Evolutionary conservation across 2,329 filamentous ascomycete species (phyloP).

Genomic region (Sarocladium strictum): DNA sequence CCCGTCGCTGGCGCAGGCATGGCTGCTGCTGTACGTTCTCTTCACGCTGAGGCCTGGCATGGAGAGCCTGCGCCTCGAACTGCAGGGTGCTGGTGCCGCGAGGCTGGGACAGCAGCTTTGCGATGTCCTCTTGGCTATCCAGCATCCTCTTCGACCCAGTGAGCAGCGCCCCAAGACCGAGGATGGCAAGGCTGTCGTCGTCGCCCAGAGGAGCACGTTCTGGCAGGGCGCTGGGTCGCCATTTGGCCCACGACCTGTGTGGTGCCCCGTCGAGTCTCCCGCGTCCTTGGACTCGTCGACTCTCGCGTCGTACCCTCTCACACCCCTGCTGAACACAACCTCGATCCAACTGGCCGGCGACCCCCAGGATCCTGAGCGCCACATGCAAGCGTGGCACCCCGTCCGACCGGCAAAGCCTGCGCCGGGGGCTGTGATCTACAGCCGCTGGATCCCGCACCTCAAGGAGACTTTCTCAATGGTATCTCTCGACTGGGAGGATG

Average conservation of each 20-base stretch:
- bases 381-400: conserved; percentile 60
- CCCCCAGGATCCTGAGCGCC: conserved; percentile 32
- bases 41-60: conserved; percentile 43
- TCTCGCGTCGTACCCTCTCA: conserved; percentile 40
- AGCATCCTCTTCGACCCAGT: conserved; percentile 35
- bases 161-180: conserved; percentile 10
- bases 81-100: conserved; percentile 32
- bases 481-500: conserved; percentile 61
- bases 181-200: conserved; percentile 25
- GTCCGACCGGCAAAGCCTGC: conserved; percentile 65
- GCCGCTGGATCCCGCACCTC: conserved; percentile 70
- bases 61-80: conserved; percentile 42
- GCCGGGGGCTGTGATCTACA: conserved; percentile 67
- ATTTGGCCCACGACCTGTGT: conserved; percentile 57
- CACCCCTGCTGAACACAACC: conserved; percentile 41
- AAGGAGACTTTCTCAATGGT: conserved; percentile 72
- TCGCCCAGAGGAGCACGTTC: conserved; percentile 51
- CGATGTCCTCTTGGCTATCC: conserved; percentile 42
- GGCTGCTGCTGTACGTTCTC: conserved; percentile 47
- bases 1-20: conserved; percentile 44
- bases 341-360: conserved; percentile 32
- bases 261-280: conserved; percentile 45
- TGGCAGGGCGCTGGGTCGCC: conserved; percentile 67
- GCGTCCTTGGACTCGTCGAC: conserved; percentile 27
- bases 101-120: conserved; percentile 33